Percentiles rank a stretch among this genome's conserved stretches.
phyloP scores from a whole-genome alignment of 352 stramenopile species.

The Aphanomyces stellatus region DNA sequence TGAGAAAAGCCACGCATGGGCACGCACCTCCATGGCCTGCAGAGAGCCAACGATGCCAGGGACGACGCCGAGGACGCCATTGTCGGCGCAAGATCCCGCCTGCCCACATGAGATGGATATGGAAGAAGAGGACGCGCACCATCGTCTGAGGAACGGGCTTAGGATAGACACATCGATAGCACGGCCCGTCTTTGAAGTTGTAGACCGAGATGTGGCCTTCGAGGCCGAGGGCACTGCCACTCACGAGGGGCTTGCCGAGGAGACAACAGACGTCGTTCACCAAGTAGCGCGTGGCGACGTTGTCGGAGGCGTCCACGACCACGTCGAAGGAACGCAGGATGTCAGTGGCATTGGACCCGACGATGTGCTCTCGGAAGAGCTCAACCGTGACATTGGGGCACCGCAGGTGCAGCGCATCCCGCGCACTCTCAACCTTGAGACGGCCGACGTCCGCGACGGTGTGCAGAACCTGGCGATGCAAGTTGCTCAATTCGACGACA shows the following conservation, averaged over 20 bases:
- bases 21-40: conserved; percentile 82
- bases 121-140: conserved; percentile 28
- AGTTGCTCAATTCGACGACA: conserved; percentile 92
- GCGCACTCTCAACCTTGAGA: conserved; percentile 89
- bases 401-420: conserved; percentile 29
- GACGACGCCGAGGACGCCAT: conserved; percentile 94
- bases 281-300: conserved; percentile 93
- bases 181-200: conserved; percentile 73
- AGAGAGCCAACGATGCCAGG: conserved; percentile 91
- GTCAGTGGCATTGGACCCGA: conserved; percentile 62
- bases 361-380: conserved; percentile 45
- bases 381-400: conserved; percentile 82
- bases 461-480: conserved; percentile 96
- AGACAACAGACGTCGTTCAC: conserved; percentile 92
- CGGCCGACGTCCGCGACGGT: conserved; percentile 61
- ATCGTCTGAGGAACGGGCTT: conserved; percentile 53
- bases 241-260: conserved; percentile 82
- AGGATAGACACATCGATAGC: conserved; percentile 97
- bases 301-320: conserved; percentile 95
- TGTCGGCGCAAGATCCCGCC: conserved; percentile 86
- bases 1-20: background rate
- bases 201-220: conserved; percentile 97
- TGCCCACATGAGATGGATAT: background rate
- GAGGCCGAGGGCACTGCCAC: conserved; percentile 90
- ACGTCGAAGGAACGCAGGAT: conserved; percentile 80